Percentiles rank a stretch among this genome's conserved stretches.
phyloP scores from a whole-genome alignment of 2,329 filamentous ascomycete genomes.

The Calonectria pseudoreteaudii region DNA sequence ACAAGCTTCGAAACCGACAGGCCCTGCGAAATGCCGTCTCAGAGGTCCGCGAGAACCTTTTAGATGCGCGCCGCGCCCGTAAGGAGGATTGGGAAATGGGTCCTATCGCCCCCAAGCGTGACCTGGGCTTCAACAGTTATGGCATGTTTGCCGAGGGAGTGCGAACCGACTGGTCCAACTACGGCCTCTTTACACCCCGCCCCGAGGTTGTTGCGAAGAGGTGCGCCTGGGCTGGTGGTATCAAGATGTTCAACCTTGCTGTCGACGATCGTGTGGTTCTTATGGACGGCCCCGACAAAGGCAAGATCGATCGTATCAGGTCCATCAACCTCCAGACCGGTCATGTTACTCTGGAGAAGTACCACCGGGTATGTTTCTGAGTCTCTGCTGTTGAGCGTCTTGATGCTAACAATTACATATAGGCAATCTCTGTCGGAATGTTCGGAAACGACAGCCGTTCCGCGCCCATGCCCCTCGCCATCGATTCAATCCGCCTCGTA shows the following conservation, averaged over 20 bases:
- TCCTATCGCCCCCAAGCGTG: slow-evolving; percentile 80
- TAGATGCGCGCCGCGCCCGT: slow-evolving; percentile 62
- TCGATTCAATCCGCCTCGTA: slow-evolving; percentile 84
- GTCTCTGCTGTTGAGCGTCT: background rate
- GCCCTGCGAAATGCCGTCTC: slow-evolving; percentile 45
- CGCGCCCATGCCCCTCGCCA: slow-evolving; percentile 65
- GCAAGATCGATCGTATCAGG: slow-evolving; percentile 82
- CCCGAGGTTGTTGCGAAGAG: slow-evolving; percentile 55
- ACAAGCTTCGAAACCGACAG: slow-evolving; percentile 46
- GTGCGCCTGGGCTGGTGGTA: slow-evolving; percentile 67
- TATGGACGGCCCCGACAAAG: slow-evolving; percentile 81
- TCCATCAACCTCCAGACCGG: slow-evolving; percentile 66
- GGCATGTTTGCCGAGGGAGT: slow-evolving; percentile 62
- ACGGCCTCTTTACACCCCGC: slow-evolving; percentile 43
- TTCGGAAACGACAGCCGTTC: slow-evolving; percentile 46
- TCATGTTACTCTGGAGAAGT: slow-evolving; percentile 69
- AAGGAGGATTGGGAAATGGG: slow-evolving; percentile 85
- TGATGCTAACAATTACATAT: slow-evolving; percentile 3
- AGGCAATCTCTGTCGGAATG: slow-evolving; percentile 47
- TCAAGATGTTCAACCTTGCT: slow-evolving; percentile 70
- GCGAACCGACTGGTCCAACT: slow-evolving; percentile 51
- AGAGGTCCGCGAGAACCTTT: slow-evolving; percentile 51
- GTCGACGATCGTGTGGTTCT: slow-evolving; percentile 85
- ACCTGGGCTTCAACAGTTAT: slow-evolving; percentile 73
- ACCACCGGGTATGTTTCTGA: slow-evolving; percentile 70